Evolutionary conservation across 2,329 filamentous ascomycete species (phyloP).

Genomic region (Exophiala oligosperma): DNA sequence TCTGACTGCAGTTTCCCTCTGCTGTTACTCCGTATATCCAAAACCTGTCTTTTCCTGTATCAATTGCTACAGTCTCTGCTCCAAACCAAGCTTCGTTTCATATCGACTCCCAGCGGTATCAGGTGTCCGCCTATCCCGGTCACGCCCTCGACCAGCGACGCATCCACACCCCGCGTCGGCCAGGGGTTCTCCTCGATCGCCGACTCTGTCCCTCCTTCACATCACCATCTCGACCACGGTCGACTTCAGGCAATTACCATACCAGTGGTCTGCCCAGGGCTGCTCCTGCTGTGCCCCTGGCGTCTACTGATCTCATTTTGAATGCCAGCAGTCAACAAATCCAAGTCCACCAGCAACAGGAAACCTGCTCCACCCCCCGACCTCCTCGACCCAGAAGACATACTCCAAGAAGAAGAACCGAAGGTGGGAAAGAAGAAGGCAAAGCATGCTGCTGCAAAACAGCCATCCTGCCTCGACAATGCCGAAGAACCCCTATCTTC

Average conservation of each 20-base stretch:
- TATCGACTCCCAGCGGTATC: no score
- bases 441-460: constrained; percentile 27
- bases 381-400: constrained; percentile 1
- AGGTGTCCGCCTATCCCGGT: no score
- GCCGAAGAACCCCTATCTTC: constrained; percentile 16
- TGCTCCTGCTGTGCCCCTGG: constrained; percentile 9
- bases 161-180: constrained; percentile 11
- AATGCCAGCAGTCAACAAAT: constrained; percentile 25
- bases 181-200: not conserved
- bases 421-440: constrained; percentile 24
- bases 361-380: constrained; percentile 7
- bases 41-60: no score
- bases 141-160: constrained; percentile 1
- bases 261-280: constrained; percentile 8
- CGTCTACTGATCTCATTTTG: constrained; percentile 11
- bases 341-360: constrained; percentile 12
- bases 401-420: constrained; percentile 16
- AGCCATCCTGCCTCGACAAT: constrained; percentile 18
- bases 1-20: no score
- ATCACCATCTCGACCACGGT: not conserved
- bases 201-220: not conserved
- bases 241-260: not conserved
- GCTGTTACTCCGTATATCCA: no score
- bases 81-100: no score
- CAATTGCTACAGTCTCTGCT: no score